Conservation (phyloP, 2,329 filamentous ascomycete genomes). For the Elsinoe perseae region DNA sequence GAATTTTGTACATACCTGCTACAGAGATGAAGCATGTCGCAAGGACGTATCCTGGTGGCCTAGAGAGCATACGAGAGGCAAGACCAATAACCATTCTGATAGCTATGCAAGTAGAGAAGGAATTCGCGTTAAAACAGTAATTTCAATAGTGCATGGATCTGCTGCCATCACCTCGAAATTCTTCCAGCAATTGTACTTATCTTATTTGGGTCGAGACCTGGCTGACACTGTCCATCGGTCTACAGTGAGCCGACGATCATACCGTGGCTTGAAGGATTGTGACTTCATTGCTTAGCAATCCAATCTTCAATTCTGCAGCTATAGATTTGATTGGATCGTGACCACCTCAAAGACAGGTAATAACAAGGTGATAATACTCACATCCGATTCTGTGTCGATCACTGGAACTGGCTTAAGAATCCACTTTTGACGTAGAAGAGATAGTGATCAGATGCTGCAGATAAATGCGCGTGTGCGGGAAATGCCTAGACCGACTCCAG, state of each 20-base stretch:
- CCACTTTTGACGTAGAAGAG: too few relatives aligned
- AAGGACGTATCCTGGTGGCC: constrained; percentile 19
- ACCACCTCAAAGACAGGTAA: neutral
- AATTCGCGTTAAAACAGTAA: neutral
- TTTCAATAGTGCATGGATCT: too few relatives aligned
- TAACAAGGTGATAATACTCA: too few relatives aligned
- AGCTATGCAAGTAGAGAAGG: neutral
- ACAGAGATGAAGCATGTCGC: constrained; percentile 19
- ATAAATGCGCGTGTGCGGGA: too few relatives aligned
- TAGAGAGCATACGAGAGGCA: neutral
- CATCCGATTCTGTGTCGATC: too few relatives aligned
- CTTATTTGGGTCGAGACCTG: neutral
- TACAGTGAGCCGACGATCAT: neutral
- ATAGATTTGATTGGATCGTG: neutral
- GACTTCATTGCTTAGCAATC: constrained; percentile 10
- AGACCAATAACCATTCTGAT: neutral
- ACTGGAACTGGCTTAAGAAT: too few relatives aligned
- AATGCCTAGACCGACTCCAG: too few relatives aligned
- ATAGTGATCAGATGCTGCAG: too few relatives aligned
- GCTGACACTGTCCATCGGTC: neutral
- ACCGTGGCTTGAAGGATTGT: neutral
- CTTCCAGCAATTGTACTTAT: neutral
- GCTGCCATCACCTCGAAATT: neutral
- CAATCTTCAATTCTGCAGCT: neutral
- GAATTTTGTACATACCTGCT: constrained; percentile 12